Base-by-base conservation (phyloP, 495 filamentous ascomycete genomes). In the Tuber umbilicatum region DNA sequence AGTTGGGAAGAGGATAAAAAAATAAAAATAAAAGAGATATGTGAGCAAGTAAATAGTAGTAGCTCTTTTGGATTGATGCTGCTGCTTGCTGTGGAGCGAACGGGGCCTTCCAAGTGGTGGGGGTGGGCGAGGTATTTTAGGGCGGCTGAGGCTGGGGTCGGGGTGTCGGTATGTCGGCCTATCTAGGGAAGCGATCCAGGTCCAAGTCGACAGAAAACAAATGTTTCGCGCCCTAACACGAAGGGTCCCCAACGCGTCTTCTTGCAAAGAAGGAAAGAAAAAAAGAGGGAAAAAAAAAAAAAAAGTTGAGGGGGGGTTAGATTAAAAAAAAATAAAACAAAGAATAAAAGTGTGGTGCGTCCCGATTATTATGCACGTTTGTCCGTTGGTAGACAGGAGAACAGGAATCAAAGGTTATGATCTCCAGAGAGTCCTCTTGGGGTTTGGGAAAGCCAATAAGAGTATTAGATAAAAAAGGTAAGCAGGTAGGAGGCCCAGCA, bases 61-160 rank as follows among this genome's bases (percentile, higher is more conserved):
- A 60, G 64, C 47, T 41, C 31, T 68, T 73, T 64, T 64, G 55
- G 55, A 64, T 64, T 64, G 55, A 64, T 6, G 27, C 55, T 64
- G 45, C 45, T 47, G 45, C 45, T 47, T 47, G 45, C 21, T 6
- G 45, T 47, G 55, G 55, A 64, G 55, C 50, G 50, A 64, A 64
- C 55, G 68, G 47, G 72, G 75, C 64, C 70, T 71, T 41, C 68
- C 77, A 78, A 79, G 42, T 79, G 75, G 77, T 79, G 77, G 77
- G 75, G 77, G 75, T 78, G 77, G 70, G 76, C 77, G 77, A 79
- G 77, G 77, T 79, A 79, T 79, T 79, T 79, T 79, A 79, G 77
- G 77, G 72, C 77, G 77, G 77, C 77, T 79, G 77, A 79, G 71
- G 42, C 71, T 76, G 40, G 71, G 43, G 72, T 76, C 73, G 75